Conservation (phyloP, 352 stramenopile genomes). For the Globisporangium yorkense region DNA sequence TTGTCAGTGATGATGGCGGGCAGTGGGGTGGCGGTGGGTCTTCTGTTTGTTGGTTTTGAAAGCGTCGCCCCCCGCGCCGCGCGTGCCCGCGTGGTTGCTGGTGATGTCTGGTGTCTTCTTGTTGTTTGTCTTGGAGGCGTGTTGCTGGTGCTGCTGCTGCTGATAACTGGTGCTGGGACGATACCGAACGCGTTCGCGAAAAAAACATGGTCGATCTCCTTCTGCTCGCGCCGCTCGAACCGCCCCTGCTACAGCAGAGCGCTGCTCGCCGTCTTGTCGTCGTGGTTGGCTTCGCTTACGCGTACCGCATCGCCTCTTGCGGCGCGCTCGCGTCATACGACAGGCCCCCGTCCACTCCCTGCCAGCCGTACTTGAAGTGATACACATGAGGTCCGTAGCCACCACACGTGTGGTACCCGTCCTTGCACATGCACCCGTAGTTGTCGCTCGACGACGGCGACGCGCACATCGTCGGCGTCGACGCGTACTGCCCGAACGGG, state of each 20-base stretch:
- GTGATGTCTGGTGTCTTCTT: not conserved
- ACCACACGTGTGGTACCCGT: constrained; percentile 47
- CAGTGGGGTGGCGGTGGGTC: not conserved
- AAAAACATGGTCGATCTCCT: too few relatives aligned
- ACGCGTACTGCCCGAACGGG: constrained; percentile 33
- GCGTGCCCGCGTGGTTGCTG: not conserved
- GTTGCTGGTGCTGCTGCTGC: not conserved
- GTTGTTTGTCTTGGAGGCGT: not conserved
- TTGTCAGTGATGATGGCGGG: not conserved
- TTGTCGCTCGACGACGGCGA: constrained; percentile 64
- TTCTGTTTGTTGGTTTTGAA: constrained; percentile 7
- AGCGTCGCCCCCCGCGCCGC: not conserved
- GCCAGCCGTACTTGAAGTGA: constrained; percentile 83
- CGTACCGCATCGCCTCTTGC: constrained; percentile 14
- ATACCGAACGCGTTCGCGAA: too few relatives aligned
- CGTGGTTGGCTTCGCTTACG: constrained; percentile 2
- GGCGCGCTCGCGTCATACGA: constrained; percentile 15
- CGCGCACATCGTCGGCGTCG: constrained; percentile 24
- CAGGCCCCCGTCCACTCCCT: constrained; percentile 41
- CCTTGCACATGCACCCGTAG: constrained; percentile 58
- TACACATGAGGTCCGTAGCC: constrained; percentile 49
- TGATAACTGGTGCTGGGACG: too few relatives aligned
- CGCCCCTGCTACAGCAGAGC: too few relatives aligned
- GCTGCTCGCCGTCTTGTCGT: constrained; percentile 1
- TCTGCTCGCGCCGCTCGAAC: too few relatives aligned